These are phyloP conservation scores for Ormosia emarginata DNA, from an alignment of 306 rosid species.

Conservation along the genomic window DNA sequence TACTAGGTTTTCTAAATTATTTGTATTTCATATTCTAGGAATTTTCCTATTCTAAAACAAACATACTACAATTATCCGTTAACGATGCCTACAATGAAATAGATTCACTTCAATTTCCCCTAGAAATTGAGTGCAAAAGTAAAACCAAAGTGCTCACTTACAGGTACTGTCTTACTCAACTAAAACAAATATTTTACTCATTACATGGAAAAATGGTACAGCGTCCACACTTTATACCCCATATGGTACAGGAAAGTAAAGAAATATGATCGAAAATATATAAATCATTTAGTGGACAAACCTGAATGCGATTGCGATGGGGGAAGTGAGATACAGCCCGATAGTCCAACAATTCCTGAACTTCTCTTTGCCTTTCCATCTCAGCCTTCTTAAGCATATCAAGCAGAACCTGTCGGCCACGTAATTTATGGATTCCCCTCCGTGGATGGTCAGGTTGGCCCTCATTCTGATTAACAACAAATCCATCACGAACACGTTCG, in stretches of 20 bases:
- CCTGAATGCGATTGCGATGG: slow-evolving; percentile 99
- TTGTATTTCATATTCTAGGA: background rate
- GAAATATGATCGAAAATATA: background rate
- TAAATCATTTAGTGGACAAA: slow-evolving; percentile 24
- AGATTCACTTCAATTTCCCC: background rate
- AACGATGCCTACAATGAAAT: background rate
- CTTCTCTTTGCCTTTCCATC: slow-evolving; percentile 74
- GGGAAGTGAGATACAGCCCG: slow-evolving; percentile 77
- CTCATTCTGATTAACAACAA: slow-evolving; percentile 60
- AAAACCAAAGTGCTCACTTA: background rate
- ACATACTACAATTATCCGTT: background rate
- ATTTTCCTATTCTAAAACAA: background rate
- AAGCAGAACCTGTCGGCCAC: slow-evolving; percentile 89
- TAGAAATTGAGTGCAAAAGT: background rate
- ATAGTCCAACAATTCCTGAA: slow-evolving; percentile 64
- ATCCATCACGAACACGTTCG: slow-evolving; percentile 60
- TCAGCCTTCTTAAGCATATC: slow-evolving; percentile 87
- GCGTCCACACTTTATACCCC: background rate
- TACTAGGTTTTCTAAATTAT: background rate
- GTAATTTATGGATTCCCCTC: slow-evolving; percentile 72
- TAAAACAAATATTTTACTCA: slow-evolving; percentile 17
- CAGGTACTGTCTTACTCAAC: background rate
- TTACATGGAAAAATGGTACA: background rate
- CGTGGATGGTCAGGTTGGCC: slow-evolving; percentile 55
- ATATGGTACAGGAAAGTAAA: background rate